Base-by-base conservation (phyloP, 352 stramenopile species). In the Phytophthora brassicae region DNA sequence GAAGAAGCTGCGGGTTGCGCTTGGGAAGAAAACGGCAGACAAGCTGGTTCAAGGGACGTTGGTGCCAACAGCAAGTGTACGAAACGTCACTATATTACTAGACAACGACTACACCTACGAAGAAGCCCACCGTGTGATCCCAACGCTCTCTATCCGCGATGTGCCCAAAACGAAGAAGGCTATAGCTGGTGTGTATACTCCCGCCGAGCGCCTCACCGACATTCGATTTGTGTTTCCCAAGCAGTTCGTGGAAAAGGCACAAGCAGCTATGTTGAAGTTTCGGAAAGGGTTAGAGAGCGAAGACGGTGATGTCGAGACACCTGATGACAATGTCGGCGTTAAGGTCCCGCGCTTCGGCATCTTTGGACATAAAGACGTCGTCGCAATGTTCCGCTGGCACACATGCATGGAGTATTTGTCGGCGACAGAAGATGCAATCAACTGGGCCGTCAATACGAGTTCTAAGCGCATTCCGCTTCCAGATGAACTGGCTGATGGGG, bases 261-360 rank as follows among this genome's bases (percentile, higher is more conserved):
- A 56, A 24, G 0, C 14, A 19, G 44, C 55, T 33, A 50, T 63
- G 0, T 16, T 22, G 11, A 11, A 24, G 4, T 55, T 55, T 17
- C 31, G 36, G 2, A 55, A 44, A 29, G 39, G 2, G 8, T 31
- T 31, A 31, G 26, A 31, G 26, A 31, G 26, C 26, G 8, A 31
- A 8, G 26, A 31, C 2, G n/a, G 47, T 24, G 23, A 14, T 2
- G 31, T 3, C 5, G 12, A 28, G 2, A 23, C 14, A 14, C 13
- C 3, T 9, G 44, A 56, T 12, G 36, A 50, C 2, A 13, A 9
- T n/a, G 29, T 50, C 17, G 44, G 24, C 17, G 26, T 56, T 3
- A 42, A 26, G 3, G 55, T 63, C 14, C 55, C 55, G 13, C 33
- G 45, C 2, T 63, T 56, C 22, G 44, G 44, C 7, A 56, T 42